Conservation (phyloP, 257 asterid genomes). For the Nyctanthes arbortristis region DNA sequence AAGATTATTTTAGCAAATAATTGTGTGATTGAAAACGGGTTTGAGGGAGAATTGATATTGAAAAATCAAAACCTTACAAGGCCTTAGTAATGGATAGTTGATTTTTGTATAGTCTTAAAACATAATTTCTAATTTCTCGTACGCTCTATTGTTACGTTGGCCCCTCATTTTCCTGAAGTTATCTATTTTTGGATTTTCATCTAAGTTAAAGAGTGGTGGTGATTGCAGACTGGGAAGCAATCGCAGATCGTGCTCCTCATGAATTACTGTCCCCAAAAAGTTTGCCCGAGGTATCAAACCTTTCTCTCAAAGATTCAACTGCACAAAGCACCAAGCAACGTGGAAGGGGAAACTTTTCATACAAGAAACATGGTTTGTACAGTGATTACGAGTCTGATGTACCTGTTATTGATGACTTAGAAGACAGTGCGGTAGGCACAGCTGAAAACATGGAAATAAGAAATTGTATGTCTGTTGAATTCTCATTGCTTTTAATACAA, state of each 20-base stretch:
- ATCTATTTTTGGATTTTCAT: neutral
- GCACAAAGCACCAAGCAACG: constrained; percentile 60
- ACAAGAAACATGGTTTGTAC: constrained; percentile 63
- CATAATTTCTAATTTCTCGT: constrained; percentile 1
- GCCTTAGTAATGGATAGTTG: neutral
- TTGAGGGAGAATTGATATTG: too few species aligned
- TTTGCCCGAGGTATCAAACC: constrained; percentile 60
- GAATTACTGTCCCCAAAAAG: constrained; percentile 62
- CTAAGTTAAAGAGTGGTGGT: constrained; percentile 24
- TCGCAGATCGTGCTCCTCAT: constrained; percentile 79
- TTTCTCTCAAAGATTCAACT: constrained; percentile 54
- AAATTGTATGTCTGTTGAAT: constrained; percentile 42
- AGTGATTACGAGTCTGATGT: constrained; percentile 66
- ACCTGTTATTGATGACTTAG: constrained; percentile 42
- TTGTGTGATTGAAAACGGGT: too few species aligned
- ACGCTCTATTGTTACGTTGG: neutral
- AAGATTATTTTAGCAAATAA: too few species aligned
- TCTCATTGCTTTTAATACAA: constrained; percentile 20
- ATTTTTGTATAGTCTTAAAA: neutral
- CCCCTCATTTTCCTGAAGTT: constrained; percentile 3
- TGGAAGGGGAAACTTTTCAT: constrained; percentile 89
- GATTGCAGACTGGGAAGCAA: constrained; percentile 88
- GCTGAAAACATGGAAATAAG: constrained; percentile 37
- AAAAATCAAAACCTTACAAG: too few species aligned
- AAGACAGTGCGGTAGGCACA: constrained; percentile 33